Conservation (phyloP, 169 alveolate species). For the Eimeria tenella region DNA sequence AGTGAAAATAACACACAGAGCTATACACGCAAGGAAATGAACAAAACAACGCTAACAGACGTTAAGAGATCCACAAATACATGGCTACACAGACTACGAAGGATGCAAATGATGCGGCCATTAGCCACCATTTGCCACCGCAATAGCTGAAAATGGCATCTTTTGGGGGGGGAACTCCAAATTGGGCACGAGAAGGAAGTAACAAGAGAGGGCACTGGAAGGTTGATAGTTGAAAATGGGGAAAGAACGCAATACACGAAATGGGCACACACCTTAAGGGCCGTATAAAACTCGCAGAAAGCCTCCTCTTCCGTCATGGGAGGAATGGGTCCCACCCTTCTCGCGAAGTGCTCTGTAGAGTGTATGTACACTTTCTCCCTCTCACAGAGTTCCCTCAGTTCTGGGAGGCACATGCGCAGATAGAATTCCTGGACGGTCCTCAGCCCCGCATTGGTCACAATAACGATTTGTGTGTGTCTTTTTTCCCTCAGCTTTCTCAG, state of each 20-base stretch:
- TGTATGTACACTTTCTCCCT: slow-evolving; percentile 75
- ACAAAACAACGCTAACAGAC: not conserved
- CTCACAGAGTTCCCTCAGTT: slow-evolving; percentile 78
- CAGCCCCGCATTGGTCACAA: slow-evolving; percentile 83
- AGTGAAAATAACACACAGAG: not conserved
- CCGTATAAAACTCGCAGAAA: slow-evolving; percentile 82
- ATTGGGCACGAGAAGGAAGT: too few relatives aligned
- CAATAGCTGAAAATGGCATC: too few relatives aligned
- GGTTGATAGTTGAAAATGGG: not conserved
- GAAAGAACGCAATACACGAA: too few relatives aligned
- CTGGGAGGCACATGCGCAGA: slow-evolving; percentile 80
- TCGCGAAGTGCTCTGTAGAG: slow-evolving; percentile 82
- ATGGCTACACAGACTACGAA: too few relatives aligned
- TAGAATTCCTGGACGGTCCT: slow-evolving; percentile 82
- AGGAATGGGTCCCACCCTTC: slow-evolving; percentile 81
- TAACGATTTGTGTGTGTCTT: slow-evolving; percentile 66
- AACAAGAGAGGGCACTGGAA: not conserved
- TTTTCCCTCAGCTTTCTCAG: slow-evolving; percentile 19
- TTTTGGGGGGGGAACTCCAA: too few relatives aligned
- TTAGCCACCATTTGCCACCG: too few relatives aligned
- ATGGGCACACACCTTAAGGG: slow-evolving; percentile 69
- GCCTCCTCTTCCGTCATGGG: slow-evolving; percentile 81
- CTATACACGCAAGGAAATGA: not conserved
- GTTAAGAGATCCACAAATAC: too few relatives aligned
- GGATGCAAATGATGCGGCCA: too few relatives aligned